Evolutionary conservation across 495 filamentous ascomycete species (phyloP).

Genomic region (Cercophora samala): DNA sequence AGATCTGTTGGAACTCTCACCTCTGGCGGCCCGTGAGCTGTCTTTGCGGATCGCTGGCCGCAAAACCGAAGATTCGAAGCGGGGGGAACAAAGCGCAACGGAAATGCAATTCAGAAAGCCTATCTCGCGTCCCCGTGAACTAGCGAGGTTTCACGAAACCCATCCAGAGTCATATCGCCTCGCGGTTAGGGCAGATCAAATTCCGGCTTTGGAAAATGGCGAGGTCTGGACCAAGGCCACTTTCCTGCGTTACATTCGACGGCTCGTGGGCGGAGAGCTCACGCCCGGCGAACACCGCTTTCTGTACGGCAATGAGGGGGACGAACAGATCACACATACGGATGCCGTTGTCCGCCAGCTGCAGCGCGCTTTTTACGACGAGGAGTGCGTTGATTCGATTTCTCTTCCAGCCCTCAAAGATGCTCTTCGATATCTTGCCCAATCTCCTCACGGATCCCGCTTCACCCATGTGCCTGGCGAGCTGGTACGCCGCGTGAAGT

Average conservation of each 20-base stretch:
- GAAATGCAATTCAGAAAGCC: not conserved
- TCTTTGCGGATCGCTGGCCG: not conserved
- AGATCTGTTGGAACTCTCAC: not conserved
- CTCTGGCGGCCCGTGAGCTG: not conserved
- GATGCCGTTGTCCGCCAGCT: not conserved
- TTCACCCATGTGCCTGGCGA: conserved; percentile 16
- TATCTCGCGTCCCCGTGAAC: not conserved
- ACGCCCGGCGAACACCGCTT: not conserved
- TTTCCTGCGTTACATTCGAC: not conserved
- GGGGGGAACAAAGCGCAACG: not conserved
- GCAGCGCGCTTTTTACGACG: not conserved
- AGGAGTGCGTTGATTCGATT: conserved; percentile 13
- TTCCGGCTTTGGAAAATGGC: not conserved
- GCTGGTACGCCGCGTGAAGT: conserved; percentile 27
- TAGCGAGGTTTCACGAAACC: not conserved
- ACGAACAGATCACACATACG: not conserved
- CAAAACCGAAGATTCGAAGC: not conserved
- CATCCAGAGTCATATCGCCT: not conserved
- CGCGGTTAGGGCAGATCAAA: not conserved
- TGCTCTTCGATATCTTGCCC: conserved; percentile 35
- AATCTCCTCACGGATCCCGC: conserved; percentile 14
- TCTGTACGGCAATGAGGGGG: not conserved
- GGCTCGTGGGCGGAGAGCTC: not conserved
- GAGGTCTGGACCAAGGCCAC: not conserved
- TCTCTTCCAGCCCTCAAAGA: conserved; percentile 34